Evolutionary conservation across 768 basidiomycete genomes (phyloP), one percentile per base, ranked within the genome.

Genomic region (Naganishia vaughanmartiniae): DNA sequence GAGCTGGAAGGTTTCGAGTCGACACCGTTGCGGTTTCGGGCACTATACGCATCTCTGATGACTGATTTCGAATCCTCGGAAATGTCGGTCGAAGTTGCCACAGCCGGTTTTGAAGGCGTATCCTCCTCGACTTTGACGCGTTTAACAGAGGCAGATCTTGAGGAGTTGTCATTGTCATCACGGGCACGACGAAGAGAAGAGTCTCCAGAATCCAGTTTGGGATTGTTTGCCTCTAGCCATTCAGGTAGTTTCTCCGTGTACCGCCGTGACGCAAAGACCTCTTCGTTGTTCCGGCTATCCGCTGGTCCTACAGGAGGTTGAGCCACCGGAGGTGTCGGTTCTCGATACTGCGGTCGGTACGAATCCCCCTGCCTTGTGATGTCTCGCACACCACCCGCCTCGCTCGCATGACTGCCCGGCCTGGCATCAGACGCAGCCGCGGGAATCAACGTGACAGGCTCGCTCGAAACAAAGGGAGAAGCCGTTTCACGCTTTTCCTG

Each of bases 191-290:
- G 60, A 34, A 12, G 39, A 26, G 60, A 63, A 11, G 60, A 28
- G 30, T 28, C 60, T 24, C 39, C 60, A 2, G 42, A 63, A 30
- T 45, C 39, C 39, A 63, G 19, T 30, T 45, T 63, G 60, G 60
- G 60, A 36, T 63, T 42, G 42, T 63, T 63, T 21, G 60, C 60
- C 42, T 63, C 60, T 15, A 63, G 42, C 60, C 60, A 63, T 26
- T 63, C 60, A 21, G 60, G 60, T 26, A 63, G 19, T 34, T 46
- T 63, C 42, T 63, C 60, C 24, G 28, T 42, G 39, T 63, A 19
- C 26, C 39, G 39, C 60, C 42, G 60, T 14, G 60, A 63, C 21
- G 60, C 60, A 63, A 63, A 63, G 36, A 6, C 60, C 24, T 63
- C 60, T 17, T 63, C 60, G 10, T 63, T 63, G 39, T 42, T 42